Conservation (phyloP, 129 eudicot genomes). For the Logfia minima region DNA sequence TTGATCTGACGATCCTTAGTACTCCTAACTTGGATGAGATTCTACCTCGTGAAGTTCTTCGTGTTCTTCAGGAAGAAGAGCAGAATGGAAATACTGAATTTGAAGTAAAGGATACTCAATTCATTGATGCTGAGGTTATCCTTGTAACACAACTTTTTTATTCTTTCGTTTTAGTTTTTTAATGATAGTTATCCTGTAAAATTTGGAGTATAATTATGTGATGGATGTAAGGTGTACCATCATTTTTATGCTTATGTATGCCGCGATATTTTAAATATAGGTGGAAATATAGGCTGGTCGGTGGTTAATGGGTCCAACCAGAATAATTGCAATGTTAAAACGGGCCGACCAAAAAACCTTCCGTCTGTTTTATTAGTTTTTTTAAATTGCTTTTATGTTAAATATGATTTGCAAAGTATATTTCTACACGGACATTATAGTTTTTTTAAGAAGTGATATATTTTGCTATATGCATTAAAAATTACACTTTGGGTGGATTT, state of each 20-base stretch:
- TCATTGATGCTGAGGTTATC: slow-evolving; percentile 91
- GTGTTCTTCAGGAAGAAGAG: slow-evolving; percentile 71
- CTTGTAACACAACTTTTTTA: not conserved
- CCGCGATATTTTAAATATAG: too few relatives aligned
- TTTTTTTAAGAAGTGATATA: too few relatives aligned
- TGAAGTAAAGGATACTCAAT: slow-evolving; percentile 69
- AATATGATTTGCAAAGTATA: not conserved
- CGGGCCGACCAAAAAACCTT: not conserved
- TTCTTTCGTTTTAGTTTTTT: not conserved
- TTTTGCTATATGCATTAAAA: not conserved
- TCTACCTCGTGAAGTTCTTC: slow-evolving; percentile 68
- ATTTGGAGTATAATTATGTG: not conserved
- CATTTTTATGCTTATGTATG: too few relatives aligned
- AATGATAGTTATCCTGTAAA: not conserved
- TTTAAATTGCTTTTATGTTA: not conserved
- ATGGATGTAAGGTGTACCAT: too few relatives aligned
- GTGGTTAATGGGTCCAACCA: not conserved
- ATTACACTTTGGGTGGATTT: not conserved
- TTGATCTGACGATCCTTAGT: slow-evolving; percentile 75
- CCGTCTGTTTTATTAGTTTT: too few relatives aligned
- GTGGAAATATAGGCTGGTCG: too few relatives aligned
- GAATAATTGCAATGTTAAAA: too few relatives aligned
- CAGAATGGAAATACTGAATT: slow-evolving; percentile 56
- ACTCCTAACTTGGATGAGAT: slow-evolving; percentile 46
- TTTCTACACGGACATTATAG: not conserved